Evolutionary conservation across 2,329 filamentous ascomycete genomes (phyloP).

Genomic region (Sporothrix inflata): DNA sequence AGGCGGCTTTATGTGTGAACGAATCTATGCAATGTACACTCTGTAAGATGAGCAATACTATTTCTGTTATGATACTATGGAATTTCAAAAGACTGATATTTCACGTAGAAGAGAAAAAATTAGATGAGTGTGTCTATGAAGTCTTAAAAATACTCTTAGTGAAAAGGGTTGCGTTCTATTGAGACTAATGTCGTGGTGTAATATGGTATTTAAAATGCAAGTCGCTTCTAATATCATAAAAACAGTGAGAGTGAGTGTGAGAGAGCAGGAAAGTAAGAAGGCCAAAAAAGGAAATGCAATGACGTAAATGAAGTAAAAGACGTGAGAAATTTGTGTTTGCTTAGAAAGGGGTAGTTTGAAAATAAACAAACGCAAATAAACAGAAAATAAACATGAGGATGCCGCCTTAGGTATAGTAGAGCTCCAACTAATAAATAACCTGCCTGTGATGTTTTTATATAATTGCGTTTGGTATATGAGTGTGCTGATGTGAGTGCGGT

Average conservation of each 20-base stretch:
- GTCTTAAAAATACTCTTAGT: not conserved
- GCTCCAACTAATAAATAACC: not conserved
- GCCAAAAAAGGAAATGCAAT: not conserved
- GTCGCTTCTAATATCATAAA: not conserved
- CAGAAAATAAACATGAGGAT: not conserved
- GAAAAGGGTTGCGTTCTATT: not conserved
- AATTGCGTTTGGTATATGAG: not conserved
- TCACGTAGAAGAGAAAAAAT: not conserved
- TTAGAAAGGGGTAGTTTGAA: not conserved
- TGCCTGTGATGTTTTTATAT: conserved; percentile 12
- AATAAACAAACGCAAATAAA: not conserved
- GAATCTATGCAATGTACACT: conserved; percentile 9
- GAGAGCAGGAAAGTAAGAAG: not conserved
- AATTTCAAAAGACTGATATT: too few relatives aligned
- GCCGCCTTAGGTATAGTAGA: conserved; percentile 16
- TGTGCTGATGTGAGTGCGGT: not conserved
- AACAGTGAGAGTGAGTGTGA: not conserved
- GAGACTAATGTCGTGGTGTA: not conserved
- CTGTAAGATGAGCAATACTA: not conserved
- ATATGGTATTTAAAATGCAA: not conserved
- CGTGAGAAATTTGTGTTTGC: not conserved
- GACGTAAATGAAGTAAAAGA: not conserved
- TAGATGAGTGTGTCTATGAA: not conserved
- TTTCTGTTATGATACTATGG: not conserved
- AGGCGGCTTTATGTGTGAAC: not conserved